phyloP scores from a whole-genome alignment of 2,329 filamentous ascomycete species.

The Lecanoromycetidae sp. region DNA sequence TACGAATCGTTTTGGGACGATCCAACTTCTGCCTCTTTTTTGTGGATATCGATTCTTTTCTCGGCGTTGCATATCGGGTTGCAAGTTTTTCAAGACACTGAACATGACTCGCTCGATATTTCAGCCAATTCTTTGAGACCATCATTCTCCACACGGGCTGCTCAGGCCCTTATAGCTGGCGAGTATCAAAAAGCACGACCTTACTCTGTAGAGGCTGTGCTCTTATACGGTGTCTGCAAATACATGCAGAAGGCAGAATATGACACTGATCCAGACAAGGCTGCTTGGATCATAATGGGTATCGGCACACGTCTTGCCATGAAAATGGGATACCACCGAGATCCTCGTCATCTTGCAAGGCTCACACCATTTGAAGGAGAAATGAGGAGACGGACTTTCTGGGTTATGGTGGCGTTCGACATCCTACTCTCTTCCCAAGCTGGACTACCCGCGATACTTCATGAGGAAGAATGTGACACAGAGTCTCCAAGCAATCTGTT shows the following conservation, averaged over 20 bases:
- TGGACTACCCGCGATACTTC: slow-evolving; percentile 30
- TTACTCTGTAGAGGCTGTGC: slow-evolving; percentile 22
- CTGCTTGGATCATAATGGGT: slow-evolving; percentile 23
- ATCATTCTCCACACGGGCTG: not conserved
- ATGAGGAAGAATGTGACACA: slow-evolving; percentile 29
- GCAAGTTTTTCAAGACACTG: not conserved
- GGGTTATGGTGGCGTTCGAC: slow-evolving; percentile 28
- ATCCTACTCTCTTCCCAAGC: slow-evolving; percentile 28
- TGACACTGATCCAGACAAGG: slow-evolving; percentile 15
- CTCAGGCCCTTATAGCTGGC: slow-evolving; percentile 23
- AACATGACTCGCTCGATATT: not conserved
- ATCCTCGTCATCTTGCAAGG: slow-evolving; percentile 26
- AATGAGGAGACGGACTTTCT: slow-evolving; percentile 28
- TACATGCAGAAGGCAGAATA: slow-evolving; percentile 21
- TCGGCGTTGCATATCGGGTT: slow-evolving; percentile 1
- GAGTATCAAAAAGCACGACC: slow-evolving; percentile 23
- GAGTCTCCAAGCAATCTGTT: slow-evolving; percentile 29
- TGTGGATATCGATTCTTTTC: slow-evolving; percentile 12
- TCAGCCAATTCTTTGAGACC: not conserved
- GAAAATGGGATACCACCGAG: slow-evolving; percentile 34
- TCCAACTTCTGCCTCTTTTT: slow-evolving; percentile 2
- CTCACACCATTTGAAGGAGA: slow-evolving; percentile 28
- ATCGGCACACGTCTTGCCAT: slow-evolving; percentile 24
- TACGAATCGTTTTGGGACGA: slow-evolving; percentile 8
- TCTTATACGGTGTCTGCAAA: slow-evolving; percentile 20